These are phyloP conservation scores for Cytospora schulzeri DNA, from an alignment of 2,329 filamentous ascomycete species.

Conservation along the genomic window DNA sequence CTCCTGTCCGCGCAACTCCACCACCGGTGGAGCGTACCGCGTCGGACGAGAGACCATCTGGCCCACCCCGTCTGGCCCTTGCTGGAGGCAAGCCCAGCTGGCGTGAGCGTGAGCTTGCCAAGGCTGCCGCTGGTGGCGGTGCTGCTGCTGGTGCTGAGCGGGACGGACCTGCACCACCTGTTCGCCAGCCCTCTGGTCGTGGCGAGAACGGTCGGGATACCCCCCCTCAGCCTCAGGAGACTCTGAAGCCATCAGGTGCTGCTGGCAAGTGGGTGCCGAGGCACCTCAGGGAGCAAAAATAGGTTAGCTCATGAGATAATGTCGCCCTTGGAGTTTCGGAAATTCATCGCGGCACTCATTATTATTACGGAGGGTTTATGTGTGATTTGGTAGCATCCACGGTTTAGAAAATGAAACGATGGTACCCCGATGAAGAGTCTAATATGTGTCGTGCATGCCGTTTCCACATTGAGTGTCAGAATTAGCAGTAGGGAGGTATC, in stretches of 20 bases:
- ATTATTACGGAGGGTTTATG: conserved; percentile 18
- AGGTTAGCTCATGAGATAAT: conserved; percentile 15
- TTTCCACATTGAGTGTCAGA: too few relatives aligned
- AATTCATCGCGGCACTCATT: conserved; percentile 13
- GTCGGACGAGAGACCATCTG: conserved; percentile 48
- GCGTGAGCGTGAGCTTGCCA: conserved; percentile 62
- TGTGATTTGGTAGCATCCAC: conserved; percentile 20
- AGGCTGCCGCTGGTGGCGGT: conserved; percentile 34
- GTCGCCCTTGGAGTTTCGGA: conserved; percentile 17
- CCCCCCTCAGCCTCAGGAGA: conserved; percentile 46
- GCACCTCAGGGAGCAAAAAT: conserved; percentile 33
- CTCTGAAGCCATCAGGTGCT: conserved; percentile 54
- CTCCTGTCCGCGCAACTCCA: not conserved
- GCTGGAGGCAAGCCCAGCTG: conserved; percentile 55
- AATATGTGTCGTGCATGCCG: conserved; percentile 27
- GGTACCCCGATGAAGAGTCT: conserved; percentile 3
- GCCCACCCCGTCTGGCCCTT: conserved; percentile 58
- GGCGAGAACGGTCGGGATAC: conserved; percentile 45
- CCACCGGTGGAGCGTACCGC: conserved; percentile 41
- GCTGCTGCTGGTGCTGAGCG: conserved; percentile 29
- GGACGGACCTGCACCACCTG: conserved; percentile 33
- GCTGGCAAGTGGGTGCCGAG: conserved; percentile 63
- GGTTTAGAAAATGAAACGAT: conserved; percentile 24
- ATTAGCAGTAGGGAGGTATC: not conserved
- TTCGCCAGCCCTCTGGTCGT: conserved; percentile 47